These are phyloP conservation scores for Eimeria tenella DNA, from an alignment of 169 alveolate species.

Conservation along the genomic window DNA sequence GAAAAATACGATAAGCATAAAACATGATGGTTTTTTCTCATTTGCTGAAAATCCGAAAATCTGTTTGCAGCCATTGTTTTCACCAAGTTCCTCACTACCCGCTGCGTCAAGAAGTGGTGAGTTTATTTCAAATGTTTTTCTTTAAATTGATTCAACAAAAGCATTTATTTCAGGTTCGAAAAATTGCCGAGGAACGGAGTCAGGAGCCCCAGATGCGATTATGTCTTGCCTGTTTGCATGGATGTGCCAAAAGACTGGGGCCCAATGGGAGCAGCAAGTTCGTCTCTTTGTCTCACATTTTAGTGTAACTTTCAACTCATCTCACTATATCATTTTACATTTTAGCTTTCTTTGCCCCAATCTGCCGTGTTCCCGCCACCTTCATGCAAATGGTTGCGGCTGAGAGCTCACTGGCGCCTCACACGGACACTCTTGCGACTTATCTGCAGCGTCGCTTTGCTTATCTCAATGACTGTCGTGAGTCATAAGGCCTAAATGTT, in stretches of 20 bases:
- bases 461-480: conserved; percentile 40
- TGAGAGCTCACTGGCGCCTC: conserved; percentile 38
- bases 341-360: conserved; percentile 48
- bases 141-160: background rate
- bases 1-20: too few species aligned
- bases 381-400: conserved; percentile 53
- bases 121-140: background rate
- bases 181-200: conserved; percentile 17
- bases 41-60: background rate
- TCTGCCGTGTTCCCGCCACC: conserved; percentile 59
- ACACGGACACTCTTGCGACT: conserved; percentile 33
- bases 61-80: conserved; percentile 7
- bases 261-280: conserved; percentile 55
- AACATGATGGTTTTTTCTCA: too few species aligned
- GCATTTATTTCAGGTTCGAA: conserved; percentile 7
- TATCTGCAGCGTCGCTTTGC: conserved; percentile 31
- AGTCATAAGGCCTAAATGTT: background rate
- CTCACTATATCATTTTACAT: background rate
- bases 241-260: conserved; percentile 54
- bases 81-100: conserved; percentile 43
- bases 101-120: conserved; percentile 51
- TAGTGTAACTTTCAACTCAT: background rate
- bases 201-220: conserved; percentile 36
- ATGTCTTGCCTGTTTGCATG: conserved; percentile 14
- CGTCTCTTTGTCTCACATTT: background rate